Evolutionary conservation across 2,329 filamentous ascomycete species (phyloP).

Genomic region (Stachybotrys elegans): DNA sequence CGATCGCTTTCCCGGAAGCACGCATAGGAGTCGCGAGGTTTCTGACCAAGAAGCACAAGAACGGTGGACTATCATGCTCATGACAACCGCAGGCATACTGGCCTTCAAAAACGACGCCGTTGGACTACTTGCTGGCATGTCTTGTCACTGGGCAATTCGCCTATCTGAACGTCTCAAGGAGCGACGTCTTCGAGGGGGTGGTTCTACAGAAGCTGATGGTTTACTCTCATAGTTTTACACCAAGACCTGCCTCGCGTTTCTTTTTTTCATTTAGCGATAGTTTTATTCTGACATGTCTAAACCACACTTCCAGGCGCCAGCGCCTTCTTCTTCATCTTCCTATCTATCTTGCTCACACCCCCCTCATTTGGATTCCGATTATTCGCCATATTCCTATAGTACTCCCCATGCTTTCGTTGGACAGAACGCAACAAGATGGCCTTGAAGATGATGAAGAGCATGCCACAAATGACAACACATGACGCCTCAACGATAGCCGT

Average conservation of each 20-base stretch:
- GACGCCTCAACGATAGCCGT: conserved; percentile 29
- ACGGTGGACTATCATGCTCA: conserved; percentile 85
- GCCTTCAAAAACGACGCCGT: conserved; percentile 88
- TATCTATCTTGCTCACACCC: conserved; percentile 1
- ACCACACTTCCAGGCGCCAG: not conserved
- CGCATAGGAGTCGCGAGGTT: conserved; percentile 45
- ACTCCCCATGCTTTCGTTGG: conserved; percentile 19
- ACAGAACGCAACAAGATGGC: conserved; percentile 24
- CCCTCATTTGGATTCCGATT: conserved; percentile 3
- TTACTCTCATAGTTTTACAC: no score
- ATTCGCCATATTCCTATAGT: conserved; percentile 15
- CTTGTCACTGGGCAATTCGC: conserved; percentile 68
- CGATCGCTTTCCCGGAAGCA: conserved; percentile 19
- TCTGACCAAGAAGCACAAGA: conserved; percentile 65
- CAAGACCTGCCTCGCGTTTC: not conserved
- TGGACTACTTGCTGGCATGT: conserved; percentile 76
- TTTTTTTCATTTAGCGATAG: not conserved
- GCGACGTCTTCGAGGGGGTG: no score
- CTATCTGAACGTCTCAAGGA: no score
- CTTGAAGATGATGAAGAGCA: conserved; percentile 25
- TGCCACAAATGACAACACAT: conserved; percentile 18
- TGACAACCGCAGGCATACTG: conserved; percentile 75
- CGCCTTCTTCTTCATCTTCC: not conserved
- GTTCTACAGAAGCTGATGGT: no score
- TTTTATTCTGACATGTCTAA: no score